Conservation (phyloP, 768 basidiomycete genomes). For the Tylopilus cervinicoccineus region DNA sequence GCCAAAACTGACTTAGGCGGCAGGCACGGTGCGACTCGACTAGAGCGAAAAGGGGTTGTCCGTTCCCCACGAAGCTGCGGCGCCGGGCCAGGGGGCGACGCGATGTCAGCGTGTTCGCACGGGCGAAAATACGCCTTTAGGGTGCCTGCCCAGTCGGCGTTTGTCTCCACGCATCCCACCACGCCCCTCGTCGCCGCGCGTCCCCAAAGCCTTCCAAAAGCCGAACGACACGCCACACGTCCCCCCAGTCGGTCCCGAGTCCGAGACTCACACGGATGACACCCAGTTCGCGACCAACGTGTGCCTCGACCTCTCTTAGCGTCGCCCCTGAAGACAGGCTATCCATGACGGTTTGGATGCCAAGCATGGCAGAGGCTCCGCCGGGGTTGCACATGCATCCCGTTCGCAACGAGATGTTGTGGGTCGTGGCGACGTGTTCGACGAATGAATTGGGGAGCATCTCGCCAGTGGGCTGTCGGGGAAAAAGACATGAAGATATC, state of each 20-base stretch:
- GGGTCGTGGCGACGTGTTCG: conserved; percentile 60
- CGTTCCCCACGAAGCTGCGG: no score
- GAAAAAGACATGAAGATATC: neutral
- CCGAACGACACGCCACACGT: conserved; percentile 56
- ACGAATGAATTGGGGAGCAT: conserved; percentile 72
- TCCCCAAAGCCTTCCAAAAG: conserved; percentile 46
- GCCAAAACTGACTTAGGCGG: no score
- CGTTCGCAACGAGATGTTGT: conserved; percentile 71
- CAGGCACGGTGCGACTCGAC: no score
- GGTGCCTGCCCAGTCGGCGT: conserved; percentile 33
- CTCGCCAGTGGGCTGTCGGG: conserved; percentile 59
- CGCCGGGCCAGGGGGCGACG: no score
- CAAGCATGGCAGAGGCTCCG: conserved; percentile 68
- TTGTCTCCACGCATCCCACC: conserved; percentile 40
- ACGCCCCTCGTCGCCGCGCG: conserved; percentile 29
- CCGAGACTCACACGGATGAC: conserved; percentile 78
- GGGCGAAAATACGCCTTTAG: no score
- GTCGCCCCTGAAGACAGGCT: conserved; percentile 56
- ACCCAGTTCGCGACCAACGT: conserved; percentile 67
- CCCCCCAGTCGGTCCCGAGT: conserved; percentile 72
- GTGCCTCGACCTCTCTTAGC: conserved; percentile 55
- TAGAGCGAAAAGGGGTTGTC: no score
- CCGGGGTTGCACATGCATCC: conserved; percentile 91
- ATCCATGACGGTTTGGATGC: conserved; percentile 62
- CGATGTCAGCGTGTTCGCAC: no score